Conservation (phyloP, 257 asterid species). For the Cinchona pubescens region DNA sequence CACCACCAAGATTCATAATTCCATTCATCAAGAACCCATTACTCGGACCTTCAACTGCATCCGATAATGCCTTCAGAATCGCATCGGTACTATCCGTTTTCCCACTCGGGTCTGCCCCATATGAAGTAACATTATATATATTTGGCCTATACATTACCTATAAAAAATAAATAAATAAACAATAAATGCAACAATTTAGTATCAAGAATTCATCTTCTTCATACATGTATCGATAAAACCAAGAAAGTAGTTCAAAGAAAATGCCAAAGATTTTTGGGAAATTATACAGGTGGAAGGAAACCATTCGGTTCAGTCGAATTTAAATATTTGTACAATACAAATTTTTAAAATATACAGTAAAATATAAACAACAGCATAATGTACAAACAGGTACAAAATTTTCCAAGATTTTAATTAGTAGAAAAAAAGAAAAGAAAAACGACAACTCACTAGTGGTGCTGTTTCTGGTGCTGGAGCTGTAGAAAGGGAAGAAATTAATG, state of each 20-base stretch:
- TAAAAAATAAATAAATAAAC: not conserved
- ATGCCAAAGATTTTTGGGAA: not conserved
- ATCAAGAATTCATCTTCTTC: not conserved
- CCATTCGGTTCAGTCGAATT: too few species aligned
- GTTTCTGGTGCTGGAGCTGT: constrained; percentile 7
- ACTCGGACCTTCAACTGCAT: constrained; percentile 57
- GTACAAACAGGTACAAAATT: too few species aligned
- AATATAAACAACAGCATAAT: too few species aligned
- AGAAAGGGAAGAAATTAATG: constrained; percentile 15
- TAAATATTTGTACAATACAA: too few species aligned
- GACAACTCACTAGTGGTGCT: constrained; percentile 18
- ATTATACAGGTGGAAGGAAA: too few species aligned
- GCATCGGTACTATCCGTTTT: constrained; percentile 67
- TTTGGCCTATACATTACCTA: constrained; percentile 33
- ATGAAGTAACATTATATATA: constrained; percentile 61
- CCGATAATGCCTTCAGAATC: constrained; percentile 53
- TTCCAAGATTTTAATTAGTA: too few species aligned
- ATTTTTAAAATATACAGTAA: too few species aligned
- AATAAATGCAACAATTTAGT: not conserved
- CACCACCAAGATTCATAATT: constrained; percentile 80
- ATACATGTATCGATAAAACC: not conserved
- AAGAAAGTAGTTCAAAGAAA: not conserved
- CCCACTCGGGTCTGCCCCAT: constrained; percentile 91
- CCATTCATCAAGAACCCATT: constrained; percentile 55
- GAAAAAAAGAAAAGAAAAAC: too few species aligned